phyloP scores from a whole-genome alignment of 768 basidiomycete genomes.

The Mycena maculata region DNA sequence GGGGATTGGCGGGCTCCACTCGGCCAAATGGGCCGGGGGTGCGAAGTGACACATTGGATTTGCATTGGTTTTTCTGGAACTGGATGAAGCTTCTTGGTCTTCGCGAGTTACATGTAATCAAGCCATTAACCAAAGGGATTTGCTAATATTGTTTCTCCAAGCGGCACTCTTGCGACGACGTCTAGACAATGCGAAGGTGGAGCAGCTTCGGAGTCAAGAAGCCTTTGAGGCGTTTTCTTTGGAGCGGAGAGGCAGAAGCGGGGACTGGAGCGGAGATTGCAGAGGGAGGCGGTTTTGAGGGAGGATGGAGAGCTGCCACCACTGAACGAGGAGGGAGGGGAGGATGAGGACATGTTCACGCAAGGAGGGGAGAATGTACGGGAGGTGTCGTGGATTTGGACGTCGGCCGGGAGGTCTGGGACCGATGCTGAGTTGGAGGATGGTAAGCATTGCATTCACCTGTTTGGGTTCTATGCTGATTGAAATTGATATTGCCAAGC shows the following conservation, averaged over 20 bases:
- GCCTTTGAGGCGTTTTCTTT: constrained; percentile 7
- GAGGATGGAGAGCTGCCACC: no score
- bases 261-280: no score
- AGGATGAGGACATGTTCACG: no score
- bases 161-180: not conserved
- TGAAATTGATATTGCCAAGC: no score
- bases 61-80: constrained; percentile 41
- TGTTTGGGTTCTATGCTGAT: no score
- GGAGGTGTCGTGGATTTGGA: no score
- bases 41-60: constrained; percentile 41
- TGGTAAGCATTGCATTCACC: no score
- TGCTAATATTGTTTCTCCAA: not conserved
- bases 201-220: not conserved
- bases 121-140: not conserved
- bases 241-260: not conserved
- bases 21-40: constrained; percentile 49
- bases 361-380: no score
- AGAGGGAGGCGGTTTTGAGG: no score
- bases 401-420: no score
- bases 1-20: constrained; percentile 41
- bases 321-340: no score
- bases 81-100: constrained; percentile 41
- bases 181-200: not conserved
- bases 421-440: no score
- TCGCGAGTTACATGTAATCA: constrained; percentile 28